Conservation (phyloP, 495 filamentous ascomycete genomes). For the Filosporella fistucella region DNA sequence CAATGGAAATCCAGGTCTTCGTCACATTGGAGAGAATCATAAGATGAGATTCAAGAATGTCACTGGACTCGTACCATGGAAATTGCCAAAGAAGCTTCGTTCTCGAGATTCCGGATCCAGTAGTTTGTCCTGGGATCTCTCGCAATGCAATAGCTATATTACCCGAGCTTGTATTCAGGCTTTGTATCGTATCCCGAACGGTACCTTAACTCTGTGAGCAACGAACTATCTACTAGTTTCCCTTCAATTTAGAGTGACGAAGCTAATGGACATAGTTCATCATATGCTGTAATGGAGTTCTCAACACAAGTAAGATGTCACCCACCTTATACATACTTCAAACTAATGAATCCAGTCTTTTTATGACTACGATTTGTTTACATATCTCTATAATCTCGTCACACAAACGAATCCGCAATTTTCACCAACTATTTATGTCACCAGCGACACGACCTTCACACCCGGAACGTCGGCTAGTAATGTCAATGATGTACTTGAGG, state of each 20-base stretch:
- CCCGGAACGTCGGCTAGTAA: background rate
- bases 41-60: background rate
- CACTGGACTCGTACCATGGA: background rate
- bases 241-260: background rate
- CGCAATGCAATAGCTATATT: constrained; percentile 23
- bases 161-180: constrained; percentile 30
- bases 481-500: background rate
- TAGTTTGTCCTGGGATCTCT: background rate
- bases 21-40: no score
- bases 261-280: background rate
- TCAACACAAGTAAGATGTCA: background rate
- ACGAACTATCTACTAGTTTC: background rate
- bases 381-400: background rate
- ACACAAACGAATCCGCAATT: background rate
- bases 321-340: background rate
- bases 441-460: background rate
- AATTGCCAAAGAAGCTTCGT: background rate
- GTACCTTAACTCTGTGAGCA: constrained; percentile 12
- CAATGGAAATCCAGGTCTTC: constrained; percentile 5
- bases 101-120: background rate
- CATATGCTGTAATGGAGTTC: background rate
- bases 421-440: background rate
- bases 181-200: constrained; percentile 18
- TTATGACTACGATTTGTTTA: background rate
- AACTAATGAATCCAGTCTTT: background rate